Base-by-base conservation (phyloP, 805 yeast genomes). In the Saccharomycopsis fodiens region DNA sequence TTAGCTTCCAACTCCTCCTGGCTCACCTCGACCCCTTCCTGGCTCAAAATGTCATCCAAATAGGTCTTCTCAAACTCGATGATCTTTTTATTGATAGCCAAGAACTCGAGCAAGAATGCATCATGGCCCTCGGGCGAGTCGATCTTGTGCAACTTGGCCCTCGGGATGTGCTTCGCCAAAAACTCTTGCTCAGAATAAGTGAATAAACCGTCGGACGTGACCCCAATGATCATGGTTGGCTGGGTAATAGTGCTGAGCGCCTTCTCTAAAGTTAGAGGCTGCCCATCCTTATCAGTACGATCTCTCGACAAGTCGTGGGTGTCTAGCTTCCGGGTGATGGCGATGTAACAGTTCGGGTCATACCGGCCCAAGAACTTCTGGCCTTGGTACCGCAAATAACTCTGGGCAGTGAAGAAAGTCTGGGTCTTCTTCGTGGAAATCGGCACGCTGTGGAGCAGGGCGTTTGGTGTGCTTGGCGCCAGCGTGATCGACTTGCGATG, bases 121-220 rank as follows among this genome's bases (percentile, higher is more conserved):
- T 93, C 98, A 59, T 93, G 98, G 15, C 98, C 98, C 56, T 93
- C 98, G 10, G 91, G 93, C 1, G 97, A 88, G 52, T 84, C 77
- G 36, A 93, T 80, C 56, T 79, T 78, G 54, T 80, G 78, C 53
- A 93, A 67, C 4, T 55, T 61, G 1, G 94, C 72, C 55, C 83
- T 72, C 5, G 88, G 89, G 48, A 93, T 74, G 57, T 78, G 67
- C 35, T 77, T 74, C 1, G 94, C 94, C 40, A 93, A 71, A 42
- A 80, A 76, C 57, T 85, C 85, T 64, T 93, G 98, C 64, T 93
- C 98, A 17, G 89, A 76, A 55, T 83, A 78, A 0, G 97, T 91
- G 66, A 93, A 93, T 22, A 93, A 68, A 0, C 96, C 97, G 63
- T 93, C 98, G 1, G 95, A 84, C 42, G 79, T 76, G 45, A 93